A percentile compares a stretch with the other conserved stretches of the same genome.
phyloP scores from a whole-genome alignment of 352 stramenopile species.

The Thraustotheca clavata region DNA sequence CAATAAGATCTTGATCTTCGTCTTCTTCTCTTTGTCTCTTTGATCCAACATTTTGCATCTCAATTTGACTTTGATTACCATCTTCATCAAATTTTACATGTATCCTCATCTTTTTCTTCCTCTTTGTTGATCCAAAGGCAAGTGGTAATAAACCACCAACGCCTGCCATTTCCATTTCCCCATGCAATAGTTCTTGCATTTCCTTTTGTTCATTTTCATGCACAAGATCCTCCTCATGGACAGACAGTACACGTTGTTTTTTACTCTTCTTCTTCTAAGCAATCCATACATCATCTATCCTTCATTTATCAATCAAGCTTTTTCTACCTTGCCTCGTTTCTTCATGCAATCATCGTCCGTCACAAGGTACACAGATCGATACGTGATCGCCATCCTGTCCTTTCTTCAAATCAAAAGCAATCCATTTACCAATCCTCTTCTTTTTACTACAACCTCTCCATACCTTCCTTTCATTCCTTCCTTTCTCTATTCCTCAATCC shows the following conservation, averaged over 20 bases:
- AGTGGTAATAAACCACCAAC: conserved; percentile 17
- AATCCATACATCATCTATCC: background rate
- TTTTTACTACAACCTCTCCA: too few relatives aligned
- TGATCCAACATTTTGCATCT: background rate
- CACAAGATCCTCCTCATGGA: background rate
- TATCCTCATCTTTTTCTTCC: background rate
- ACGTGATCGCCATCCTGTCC: conserved; percentile 18
- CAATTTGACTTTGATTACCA: background rate
- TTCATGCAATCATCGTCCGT: background rate
- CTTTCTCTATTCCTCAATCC: too few relatives aligned
- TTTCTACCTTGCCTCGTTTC: conserved; percentile 7
- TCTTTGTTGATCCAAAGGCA: conserved; percentile 17
- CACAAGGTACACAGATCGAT: conserved; percentile 13
- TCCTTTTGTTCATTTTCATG: background rate
- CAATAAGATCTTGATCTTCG: background rate
- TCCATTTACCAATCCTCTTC: too few relatives aligned
- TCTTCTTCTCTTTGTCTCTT: conserved; percentile 6
- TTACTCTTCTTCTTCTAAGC: conserved; percentile 11
- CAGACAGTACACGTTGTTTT: background rate
- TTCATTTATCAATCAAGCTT: background rate
- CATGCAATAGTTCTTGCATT: background rate
- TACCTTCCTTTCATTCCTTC: too few relatives aligned
- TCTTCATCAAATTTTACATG: conserved; percentile 15
- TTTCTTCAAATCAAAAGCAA: too few relatives aligned
- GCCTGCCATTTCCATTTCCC: conserved; percentile 13